A percentile compares a stretch with the other conserved stretches of the same genome.
Evolutionary conservation across 1,284 basidiomycete genomes (phyloP).

Genomic region (Veloporphyrellus conicus): DNA sequence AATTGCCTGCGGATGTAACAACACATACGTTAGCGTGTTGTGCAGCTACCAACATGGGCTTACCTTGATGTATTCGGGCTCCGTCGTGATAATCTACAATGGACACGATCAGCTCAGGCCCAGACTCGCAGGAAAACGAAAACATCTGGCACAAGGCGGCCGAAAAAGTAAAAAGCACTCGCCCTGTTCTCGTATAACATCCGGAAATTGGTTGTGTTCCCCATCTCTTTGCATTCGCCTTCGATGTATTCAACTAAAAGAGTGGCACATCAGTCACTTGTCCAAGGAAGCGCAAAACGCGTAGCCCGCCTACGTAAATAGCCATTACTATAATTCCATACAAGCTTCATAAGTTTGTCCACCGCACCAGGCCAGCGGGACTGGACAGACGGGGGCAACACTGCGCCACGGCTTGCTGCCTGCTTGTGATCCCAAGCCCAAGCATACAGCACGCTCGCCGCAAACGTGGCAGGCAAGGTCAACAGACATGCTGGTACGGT

Average conservation of each 20-base stretch:
- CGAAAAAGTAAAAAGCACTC: too few species aligned
- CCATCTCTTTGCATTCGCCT: too few species aligned
- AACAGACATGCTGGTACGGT: constrained; percentile 20
- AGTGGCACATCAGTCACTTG: too few species aligned
- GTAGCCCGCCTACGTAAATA: constrained; percentile 28
- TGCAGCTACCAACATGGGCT: background rate
- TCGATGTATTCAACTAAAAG: too few species aligned
- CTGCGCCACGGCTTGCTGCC: constrained; percentile 34
- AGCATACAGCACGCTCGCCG: constrained; percentile 18
- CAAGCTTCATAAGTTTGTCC: constrained; percentile 25
- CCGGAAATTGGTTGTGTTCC: too few species aligned
- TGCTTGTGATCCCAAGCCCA: constrained; percentile 23
- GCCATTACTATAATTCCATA: constrained; percentile 30
- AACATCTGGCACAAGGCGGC: too few species aligned
- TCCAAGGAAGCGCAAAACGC: background rate
- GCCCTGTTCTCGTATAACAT: too few species aligned
- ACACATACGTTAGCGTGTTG: background rate
- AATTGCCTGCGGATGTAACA: constrained; percentile 26
- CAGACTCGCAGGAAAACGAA: too few species aligned
- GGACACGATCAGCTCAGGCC: too few species aligned
- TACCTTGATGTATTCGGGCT: constrained; percentile 43
- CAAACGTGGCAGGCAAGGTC: constrained; percentile 29
- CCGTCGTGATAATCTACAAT: constrained; percentile 33
- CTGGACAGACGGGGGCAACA: constrained; percentile 26
- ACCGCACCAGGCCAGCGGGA: constrained; percentile 33